Base-by-base conservation (phyloP, 345 rosid genomes). In the Pistacia vera region DNA sequence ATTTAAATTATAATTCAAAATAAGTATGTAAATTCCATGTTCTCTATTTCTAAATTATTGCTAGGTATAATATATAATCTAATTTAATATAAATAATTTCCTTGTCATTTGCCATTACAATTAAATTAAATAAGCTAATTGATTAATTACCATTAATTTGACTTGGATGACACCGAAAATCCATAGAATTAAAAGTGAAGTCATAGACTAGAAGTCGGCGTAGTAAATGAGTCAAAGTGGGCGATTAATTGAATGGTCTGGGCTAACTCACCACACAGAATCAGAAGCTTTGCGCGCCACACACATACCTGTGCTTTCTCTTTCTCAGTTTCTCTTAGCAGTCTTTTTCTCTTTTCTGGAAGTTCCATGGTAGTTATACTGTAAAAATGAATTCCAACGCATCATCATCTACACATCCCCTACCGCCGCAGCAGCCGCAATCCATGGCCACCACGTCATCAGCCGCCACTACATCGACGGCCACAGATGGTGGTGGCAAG, bases 401-500 rank as follows among this genome's bases (percentile, higher is more conserved):
- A 2, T 77, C 93, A 20, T 79, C 90, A 3, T 70, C 87, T 30
- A 59, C 88, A 22, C 81, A 44, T 52, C 82, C 83, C 49, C 72
- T 84, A 44, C 54, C 73, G 58, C 78, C 62, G 70, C 80, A 78
- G 46, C 46, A 5, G 35, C 78, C 88, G 70, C 80, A 79, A 9
- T 73, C 85, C 54, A 85, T 81, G 79, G 73, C 84, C 36, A 74
- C 87, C 20, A 65, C 88, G 22, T 66, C 89, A 0, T 63, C 87
- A 9, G 81, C 80, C 4, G 55, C 85, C 0, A 35, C 84, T 4
- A 8, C 87, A 35, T 12, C 82, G 22, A 20, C 67, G 2, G 73
- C 75, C n/a, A 62, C 71, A 3, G 88, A 79, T 30, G 90, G 81
- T 35, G 79, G 81, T 25, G 79, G 88, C 55, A 95, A 95, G 92